Evolutionary conservation across 768 basidiomycete genomes (phyloP).

Genomic region (Neoboletus magnificus): DNA sequence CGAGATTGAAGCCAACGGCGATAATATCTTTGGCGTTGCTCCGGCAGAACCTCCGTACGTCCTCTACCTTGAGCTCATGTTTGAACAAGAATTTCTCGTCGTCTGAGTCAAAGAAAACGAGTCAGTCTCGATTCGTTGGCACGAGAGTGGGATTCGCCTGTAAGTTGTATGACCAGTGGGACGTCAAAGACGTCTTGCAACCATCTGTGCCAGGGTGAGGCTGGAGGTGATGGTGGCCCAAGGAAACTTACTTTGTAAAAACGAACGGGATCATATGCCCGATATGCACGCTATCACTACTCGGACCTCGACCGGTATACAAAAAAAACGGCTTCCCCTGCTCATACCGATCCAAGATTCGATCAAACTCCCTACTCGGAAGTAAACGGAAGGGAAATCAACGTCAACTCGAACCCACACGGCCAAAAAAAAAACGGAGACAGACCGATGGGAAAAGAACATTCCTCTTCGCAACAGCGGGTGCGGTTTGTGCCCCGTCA

Average conservation of each 20-base stretch:
- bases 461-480: conserved; percentile 83
- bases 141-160: conserved; percentile 47
- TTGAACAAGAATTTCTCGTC: conserved; percentile 99
- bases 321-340: conserved; percentile 97
- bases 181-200: conserved; percentile 94
- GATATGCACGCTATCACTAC: conserved; percentile 94
- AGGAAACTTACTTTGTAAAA: conserved; percentile 80
- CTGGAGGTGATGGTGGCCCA: not conserved
- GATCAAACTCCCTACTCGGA: conserved; percentile 75
- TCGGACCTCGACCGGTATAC: conserved; percentile 96
- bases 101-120: conserved; percentile 45
- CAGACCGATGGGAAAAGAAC: conserved; percentile 97
- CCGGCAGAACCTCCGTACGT: conserved; percentile 76
- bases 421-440: not conserved
- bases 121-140: not conserved
- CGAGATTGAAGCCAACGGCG: conserved; percentile 86
- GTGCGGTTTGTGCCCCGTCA: conserved; percentile 89
- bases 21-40: conserved; percentile 96
- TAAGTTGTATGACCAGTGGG: conserved; percentile 92
- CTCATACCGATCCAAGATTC: conserved; percentile 92
- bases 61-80: conserved; percentile 86
- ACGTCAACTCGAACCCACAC: not conserved
- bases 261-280: conserved; percentile 97
- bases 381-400: not conserved
- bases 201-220: conserved; percentile 57